Conservation (phyloP, 441 rosid species). For the Melastoma candidum region DNA sequence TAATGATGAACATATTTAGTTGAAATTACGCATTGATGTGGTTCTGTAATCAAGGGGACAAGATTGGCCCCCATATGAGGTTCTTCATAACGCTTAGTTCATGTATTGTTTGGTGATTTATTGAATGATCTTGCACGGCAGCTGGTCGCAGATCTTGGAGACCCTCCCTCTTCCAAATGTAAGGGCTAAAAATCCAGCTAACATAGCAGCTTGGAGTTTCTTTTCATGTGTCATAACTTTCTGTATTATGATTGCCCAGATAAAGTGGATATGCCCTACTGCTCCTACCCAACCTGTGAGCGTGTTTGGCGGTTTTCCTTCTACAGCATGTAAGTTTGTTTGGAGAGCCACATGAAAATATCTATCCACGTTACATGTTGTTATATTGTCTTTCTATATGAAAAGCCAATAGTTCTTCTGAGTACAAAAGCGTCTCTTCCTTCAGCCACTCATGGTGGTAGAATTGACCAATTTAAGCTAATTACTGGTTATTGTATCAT, state of each 20-base stretch:
- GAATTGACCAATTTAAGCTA: neutral
- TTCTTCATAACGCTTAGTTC: neutral
- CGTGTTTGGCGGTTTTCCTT: conserved; percentile 19
- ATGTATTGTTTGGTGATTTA: conserved; percentile 2
- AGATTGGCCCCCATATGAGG: too few species aligned
- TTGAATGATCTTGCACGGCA: conserved; percentile 4
- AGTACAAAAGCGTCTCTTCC: too few species aligned
- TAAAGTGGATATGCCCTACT: conserved; percentile 29
- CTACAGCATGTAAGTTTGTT: conserved; percentile 16
- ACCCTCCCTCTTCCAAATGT: conserved; percentile 20
- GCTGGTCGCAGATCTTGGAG: conserved; percentile 21
- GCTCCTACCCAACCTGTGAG: conserved; percentile 19
- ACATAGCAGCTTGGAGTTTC: neutral
- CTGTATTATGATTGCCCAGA: conserved; percentile 24
- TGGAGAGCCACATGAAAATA: conserved; percentile 1
- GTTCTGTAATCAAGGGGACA: too few species aligned
- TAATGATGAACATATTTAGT: too few species aligned
- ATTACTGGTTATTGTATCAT: neutral
- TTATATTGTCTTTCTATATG: too few species aligned
- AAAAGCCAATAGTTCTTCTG: too few species aligned
- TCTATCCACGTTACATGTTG: too few species aligned
- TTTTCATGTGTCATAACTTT: neutral
- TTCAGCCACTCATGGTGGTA: neutral
- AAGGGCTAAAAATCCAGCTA: neutral
- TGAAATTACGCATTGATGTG: too few species aligned